phyloP scores from a whole-genome alignment of 2,329 filamentous ascomycete genomes.

The Blastomyces emzantsi region DNA sequence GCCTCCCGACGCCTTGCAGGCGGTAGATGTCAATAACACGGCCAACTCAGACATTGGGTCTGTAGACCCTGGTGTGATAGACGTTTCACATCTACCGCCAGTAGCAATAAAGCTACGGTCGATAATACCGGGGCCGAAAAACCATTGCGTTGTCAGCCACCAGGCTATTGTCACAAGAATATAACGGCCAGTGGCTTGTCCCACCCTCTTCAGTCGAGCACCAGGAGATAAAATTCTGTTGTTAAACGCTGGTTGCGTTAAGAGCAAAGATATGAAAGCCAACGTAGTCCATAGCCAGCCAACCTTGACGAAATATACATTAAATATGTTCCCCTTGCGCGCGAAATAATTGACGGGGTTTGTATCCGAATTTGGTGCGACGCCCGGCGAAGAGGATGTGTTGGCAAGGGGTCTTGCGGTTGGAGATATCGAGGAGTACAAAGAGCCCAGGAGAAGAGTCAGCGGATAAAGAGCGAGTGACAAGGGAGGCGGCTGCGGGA shows the following conservation, averaged over 20 bases:
- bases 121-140: slow-evolving; percentile 81
- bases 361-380: slow-evolving; percentile 1
- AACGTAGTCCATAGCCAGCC: slow-evolving; percentile 87
- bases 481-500: slow-evolving; percentile 46
- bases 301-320: slow-evolving; percentile 85
- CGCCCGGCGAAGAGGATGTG: slow-evolving; percentile 38
- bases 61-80: slow-evolving; percentile 23
- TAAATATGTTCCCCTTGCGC: slow-evolving; percentile 86
- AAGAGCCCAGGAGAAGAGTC: slow-evolving; percentile 68
- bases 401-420: slow-evolving; percentile 52
- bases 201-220: slow-evolving; percentile 36
- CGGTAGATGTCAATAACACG: slow-evolving; percentile 59
- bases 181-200: slow-evolving; percentile 61
- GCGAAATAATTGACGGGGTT: slow-evolving; percentile 64
- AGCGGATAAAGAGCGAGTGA: slow-evolving; percentile 64
- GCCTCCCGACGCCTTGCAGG: slow-evolving; percentile 75
- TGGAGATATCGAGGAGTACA: slow-evolving; percentile 73
- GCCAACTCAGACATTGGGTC: slow-evolving; percentile 31
- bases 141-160: slow-evolving; percentile 92
- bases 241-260: slow-evolving; percentile 54
- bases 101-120: slow-evolving; percentile 84
- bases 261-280: slow-evolving; percentile 61
- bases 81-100: slow-evolving; percentile 67
- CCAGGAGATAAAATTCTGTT: slow-evolving; percentile 33
- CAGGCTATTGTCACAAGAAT: slow-evolving; percentile 64